These are phyloP conservation scores for Spathaspora girioi DNA, from an alignment of 805 yeast species.

Conservation along the genomic window DNA sequence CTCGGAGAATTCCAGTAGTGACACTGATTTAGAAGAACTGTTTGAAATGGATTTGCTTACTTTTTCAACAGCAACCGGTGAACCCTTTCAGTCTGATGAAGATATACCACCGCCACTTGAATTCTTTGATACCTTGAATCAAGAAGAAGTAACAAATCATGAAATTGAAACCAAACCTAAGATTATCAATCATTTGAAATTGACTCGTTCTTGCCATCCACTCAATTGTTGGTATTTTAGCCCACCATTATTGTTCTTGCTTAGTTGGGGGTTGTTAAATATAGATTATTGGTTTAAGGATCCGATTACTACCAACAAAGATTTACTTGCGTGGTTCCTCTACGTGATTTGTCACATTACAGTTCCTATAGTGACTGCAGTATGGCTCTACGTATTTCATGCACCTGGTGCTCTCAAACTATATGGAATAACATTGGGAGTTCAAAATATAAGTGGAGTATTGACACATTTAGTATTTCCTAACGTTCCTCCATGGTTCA, in stretches of 20 bases:
- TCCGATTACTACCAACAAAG: conserved; percentile 44
- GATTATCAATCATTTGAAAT: not conserved
- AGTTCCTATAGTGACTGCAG: no score
- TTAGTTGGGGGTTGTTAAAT: conserved; percentile 49
- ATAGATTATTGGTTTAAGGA: no score
- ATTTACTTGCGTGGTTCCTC: conserved; percentile 57
- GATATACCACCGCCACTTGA: not conserved
- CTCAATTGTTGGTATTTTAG: conserved; percentile 43
- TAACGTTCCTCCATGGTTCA: conserved; percentile 75
- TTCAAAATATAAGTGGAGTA: conserved; percentile 60
- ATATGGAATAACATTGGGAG: conserved; percentile 53
- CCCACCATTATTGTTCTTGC: conserved; percentile 47
- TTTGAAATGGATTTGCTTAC: not conserved
- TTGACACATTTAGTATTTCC: conserved; percentile 61
- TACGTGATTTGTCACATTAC: conserved; percentile 63
- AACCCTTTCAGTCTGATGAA: not conserved
- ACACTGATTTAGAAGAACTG: not conserved
- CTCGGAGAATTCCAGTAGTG: not conserved
- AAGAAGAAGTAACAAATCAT: not conserved
- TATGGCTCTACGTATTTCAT: conserved; percentile 66
- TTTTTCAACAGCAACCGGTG: not conserved
- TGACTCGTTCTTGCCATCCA: conserved; percentile 2
- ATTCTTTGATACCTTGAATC: not conserved
- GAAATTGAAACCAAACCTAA: not conserved
- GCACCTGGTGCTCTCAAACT: conserved; percentile 57